Evolutionary conservation across 352 stramenopile species (phyloP).

Genomic region (Phytophthora aleatoria): DNA sequence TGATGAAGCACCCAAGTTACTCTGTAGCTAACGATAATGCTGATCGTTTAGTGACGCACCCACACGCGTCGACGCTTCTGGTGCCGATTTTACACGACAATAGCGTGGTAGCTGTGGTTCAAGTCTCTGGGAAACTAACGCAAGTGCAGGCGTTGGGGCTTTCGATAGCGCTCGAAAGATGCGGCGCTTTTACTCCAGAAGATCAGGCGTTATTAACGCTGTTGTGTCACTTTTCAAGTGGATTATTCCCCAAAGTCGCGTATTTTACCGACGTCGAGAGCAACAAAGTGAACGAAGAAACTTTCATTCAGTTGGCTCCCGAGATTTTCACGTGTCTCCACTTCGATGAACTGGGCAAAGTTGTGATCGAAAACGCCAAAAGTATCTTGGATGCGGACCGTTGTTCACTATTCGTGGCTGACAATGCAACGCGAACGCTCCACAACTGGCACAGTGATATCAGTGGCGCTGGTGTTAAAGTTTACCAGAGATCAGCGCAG

Average conservation of each 20-base stretch:
- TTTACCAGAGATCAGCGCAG: constrained; percentile 37
- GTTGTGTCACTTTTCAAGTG: constrained; percentile 64
- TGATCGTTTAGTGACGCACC: constrained; percentile 59
- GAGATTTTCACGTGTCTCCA: constrained; percentile 83
- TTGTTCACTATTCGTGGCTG: constrained; percentile 76
- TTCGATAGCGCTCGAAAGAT: constrained; percentile 63
- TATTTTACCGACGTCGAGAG: constrained; percentile 84
- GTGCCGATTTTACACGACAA: constrained; percentile 52
- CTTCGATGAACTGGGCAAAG: constrained; percentile 79
- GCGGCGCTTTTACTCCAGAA: constrained; percentile 60
- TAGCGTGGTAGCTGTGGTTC: constrained; percentile 53
- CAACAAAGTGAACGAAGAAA: constrained; percentile 85
- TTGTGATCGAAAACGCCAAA: constrained; percentile 82
- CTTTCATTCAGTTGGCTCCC: constrained; percentile 67
- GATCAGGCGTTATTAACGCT: constrained; percentile 59
- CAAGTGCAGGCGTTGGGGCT: constrained; percentile 65
- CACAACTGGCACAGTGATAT: constrained; percentile 83
- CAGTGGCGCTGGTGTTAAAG: constrained; percentile 57
- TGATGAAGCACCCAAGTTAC: constrained; percentile 52
- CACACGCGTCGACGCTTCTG: constrained; percentile 63
- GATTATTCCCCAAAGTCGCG: constrained; percentile 67
- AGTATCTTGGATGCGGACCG: constrained; percentile 74
- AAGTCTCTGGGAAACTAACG: constrained; percentile 67
- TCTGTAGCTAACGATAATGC: constrained; percentile 61
- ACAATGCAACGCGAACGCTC: constrained; percentile 53